Evolutionary conservation across 2,329 filamentous ascomycete genomes (phyloP), one percentile per base, ranked within the genome.

Genomic region (Cordyceps tenuipes): DNA sequence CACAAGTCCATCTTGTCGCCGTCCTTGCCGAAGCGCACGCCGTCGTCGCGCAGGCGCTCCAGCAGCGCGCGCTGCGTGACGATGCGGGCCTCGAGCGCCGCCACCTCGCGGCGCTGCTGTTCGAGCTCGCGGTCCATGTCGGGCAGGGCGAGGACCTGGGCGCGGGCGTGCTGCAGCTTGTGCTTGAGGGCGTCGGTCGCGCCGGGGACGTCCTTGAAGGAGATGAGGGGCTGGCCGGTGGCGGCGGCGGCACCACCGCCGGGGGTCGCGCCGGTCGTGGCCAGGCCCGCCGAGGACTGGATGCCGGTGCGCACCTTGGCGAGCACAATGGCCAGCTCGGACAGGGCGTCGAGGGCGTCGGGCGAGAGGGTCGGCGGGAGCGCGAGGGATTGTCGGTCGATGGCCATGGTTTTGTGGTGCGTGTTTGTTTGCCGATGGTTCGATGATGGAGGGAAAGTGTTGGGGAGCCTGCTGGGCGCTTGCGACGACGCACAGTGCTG

Each of bases 301-400:
- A 77, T 73, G 17, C 76, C 78, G 43, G 72, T 69, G 66, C 89
- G 84, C 19, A 97, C 82, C 55, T 89, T 89, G 65, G 85, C 79
- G 63, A 97, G 84, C 65, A 96, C 84, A 62, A 85, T 81, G 68
- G 90, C 87, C 58, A 97, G 84, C 68, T 91, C 85, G 29, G 91
- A 90, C 58, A 96, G 82, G 66, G 91, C 84, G 77, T 96, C 92
- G 76, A 97, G 90, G 54, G 85, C 85, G 72, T 92, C 87, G 31
- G 92, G 89, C 54, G 89, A 83, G 63, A 94, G 88, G 60, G 87
- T 84, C 3, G 82, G 75, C 36, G 87, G 81, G 61, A 83, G 76
- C 63, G 77, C 76, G 68, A 81, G 77, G 23, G 74, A 76, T 68
- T 74, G 77, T 74, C 67, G 50, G 46, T 55, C 50, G 44, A 75